Evolutionary conservation across 139 green algal genomes (phyloP).

Genomic region (Chlamydomonas urium): DNA sequence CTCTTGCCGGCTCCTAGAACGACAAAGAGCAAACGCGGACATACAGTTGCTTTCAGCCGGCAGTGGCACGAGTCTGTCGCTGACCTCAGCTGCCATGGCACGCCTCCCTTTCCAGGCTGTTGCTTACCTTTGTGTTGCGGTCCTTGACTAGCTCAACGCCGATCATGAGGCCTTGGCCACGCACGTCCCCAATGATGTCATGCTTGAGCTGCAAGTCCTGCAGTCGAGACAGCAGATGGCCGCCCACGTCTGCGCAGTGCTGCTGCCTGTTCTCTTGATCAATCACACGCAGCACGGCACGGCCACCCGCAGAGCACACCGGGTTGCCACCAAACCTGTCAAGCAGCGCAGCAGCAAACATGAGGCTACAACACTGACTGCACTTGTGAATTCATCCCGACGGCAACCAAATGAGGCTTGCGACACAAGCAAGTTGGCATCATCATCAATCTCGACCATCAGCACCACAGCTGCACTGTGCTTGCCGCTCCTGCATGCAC

Average conservation of each 20-base stretch:
- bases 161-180: conserved; percentile 91
- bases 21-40: neutral
- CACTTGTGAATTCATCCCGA: too few relatives aligned
- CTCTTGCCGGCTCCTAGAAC: conserved; percentile 69
- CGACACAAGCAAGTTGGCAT: too few relatives aligned
- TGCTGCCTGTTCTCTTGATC: conserved; percentile 71
- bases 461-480: neutral
- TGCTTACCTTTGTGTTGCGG: conserved; percentile 75
- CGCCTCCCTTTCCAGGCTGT: too few relatives aligned
- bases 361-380: too few relatives aligned
- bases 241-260: conserved; percentile 64
- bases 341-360: too few relatives aligned
- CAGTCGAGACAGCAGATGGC: conserved; percentile 56
- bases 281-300: conserved; percentile 84
- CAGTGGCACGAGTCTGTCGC: neutral
- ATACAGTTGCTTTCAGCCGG: neutral
- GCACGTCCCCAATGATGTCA: conserved; percentile 90
- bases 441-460: too few relatives aligned
- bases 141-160: conserved; percentile 95
- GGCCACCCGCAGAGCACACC: conserved; percentile 81
- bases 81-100: neutral
- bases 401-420: too few relatives aligned
- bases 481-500: too few relatives aligned
- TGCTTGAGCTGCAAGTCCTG: conserved; percentile 62
- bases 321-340: conserved; percentile 93